Evolutionary conservation across 805 yeast genomes (phyloP).

Genomic region (Candida maesae): DNA sequence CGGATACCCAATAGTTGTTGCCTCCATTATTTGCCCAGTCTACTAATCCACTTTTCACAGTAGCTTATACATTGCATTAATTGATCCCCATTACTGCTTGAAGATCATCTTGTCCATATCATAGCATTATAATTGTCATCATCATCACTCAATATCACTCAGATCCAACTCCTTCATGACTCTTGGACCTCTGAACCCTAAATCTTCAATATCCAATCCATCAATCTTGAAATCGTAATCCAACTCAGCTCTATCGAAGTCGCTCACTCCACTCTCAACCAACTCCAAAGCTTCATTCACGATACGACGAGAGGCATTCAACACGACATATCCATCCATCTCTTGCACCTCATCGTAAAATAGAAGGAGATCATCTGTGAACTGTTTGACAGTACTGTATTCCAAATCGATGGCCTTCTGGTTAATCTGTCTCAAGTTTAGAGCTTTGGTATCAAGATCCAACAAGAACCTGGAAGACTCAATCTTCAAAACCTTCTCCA

Average conservation of each 20-base stretch:
- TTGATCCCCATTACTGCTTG: too few relatives aligned
- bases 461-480: slow-evolving; percentile 27
- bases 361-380: slow-evolving; percentile 17
- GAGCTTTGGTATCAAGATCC: slow-evolving; percentile 7
- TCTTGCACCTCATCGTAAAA: slow-evolving; percentile 21
- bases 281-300: slow-evolving; percentile 17
- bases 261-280: slow-evolving; percentile 15
- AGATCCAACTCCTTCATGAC: slow-evolving; percentile 30
- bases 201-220: slow-evolving; percentile 21
- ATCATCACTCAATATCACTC: slow-evolving; percentile 15
- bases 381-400: slow-evolving; percentile 17
- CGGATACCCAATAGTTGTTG: too few relatives aligned
- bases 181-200: slow-evolving; percentile 28
- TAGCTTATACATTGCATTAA: too few relatives aligned
- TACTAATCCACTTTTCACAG: too few relatives aligned
- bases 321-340: slow-evolving; percentile 13
- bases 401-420: slow-evolving; percentile 7
- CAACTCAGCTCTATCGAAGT: slow-evolving; percentile 15
- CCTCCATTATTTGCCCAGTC: too few relatives aligned
- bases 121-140: not conserved
- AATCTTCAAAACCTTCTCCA: slow-evolving; percentile 26
- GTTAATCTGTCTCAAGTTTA: slow-evolving; percentile 16
- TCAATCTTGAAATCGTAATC: slow-evolving; percentile 28
- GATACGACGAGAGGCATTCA: slow-evolving; percentile 17
- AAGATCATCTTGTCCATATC: too few relatives aligned